phyloP scores from a whole-genome alignment of 805 yeast genomes.

The Candida hungchunana region DNA sequence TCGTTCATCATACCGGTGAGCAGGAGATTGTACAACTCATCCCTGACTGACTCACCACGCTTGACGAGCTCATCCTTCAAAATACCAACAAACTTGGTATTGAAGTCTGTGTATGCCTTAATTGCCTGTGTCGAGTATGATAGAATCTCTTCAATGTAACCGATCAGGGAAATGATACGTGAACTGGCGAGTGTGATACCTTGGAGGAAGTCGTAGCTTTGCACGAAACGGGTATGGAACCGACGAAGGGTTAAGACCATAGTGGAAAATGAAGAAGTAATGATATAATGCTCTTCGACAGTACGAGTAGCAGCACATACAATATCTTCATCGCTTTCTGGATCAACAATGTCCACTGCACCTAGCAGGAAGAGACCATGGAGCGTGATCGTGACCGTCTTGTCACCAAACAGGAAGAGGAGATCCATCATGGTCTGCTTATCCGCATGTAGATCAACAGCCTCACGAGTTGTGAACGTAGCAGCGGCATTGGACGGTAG shows the following conservation, averaged over 20 bases:
- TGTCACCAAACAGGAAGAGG: conserved; percentile 24
- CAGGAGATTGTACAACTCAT: conserved; percentile 43
- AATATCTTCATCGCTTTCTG: conserved; percentile 17
- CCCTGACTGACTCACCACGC: conserved; percentile 29
- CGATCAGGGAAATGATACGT: conserved; percentile 25
- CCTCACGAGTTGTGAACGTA: conserved; percentile 25
- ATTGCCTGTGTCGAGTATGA: conserved; percentile 28
- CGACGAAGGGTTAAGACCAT: conserved; percentile 19
- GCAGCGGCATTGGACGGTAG: conserved; percentile 19
- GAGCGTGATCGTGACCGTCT: conserved; percentile 27
- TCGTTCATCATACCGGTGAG: conserved; percentile 52
- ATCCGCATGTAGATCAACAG: conserved; percentile 27
- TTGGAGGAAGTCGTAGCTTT: conserved; percentile 13
- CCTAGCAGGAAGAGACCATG: conserved; percentile 33
- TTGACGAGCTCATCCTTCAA: conserved; percentile 32
- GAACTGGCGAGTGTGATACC: conserved; percentile 18
- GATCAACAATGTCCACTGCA: conserved; percentile 9
- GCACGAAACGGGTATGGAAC: conserved; percentile 11
- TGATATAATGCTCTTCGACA: conserved; percentile 15
- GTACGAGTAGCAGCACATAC: conserved; percentile 11
- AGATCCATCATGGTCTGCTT: conserved; percentile 23
- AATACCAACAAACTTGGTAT: conserved; percentile 31
- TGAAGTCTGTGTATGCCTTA: conserved; percentile 36
- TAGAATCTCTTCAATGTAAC: conserved; percentile 32
- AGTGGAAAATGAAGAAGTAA: conserved; percentile 21